These are phyloP conservation scores for Ogataea paraovalis DNA, from an alignment of 805 yeast genomes.

Conservation along the genomic window DNA sequence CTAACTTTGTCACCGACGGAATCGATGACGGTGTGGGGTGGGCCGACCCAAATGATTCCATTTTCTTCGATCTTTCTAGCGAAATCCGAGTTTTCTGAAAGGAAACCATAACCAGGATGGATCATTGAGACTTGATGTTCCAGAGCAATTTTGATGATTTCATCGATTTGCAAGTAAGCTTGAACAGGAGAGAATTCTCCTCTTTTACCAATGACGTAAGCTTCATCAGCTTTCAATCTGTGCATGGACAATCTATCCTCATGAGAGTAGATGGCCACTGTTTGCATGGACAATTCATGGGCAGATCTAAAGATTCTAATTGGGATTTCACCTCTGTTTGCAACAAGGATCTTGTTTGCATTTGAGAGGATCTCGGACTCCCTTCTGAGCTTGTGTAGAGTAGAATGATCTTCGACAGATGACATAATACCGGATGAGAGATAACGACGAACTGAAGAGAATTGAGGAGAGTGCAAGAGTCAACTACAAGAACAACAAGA, in stretches of 20 bases:
- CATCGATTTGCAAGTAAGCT: constrained; percentile 94
- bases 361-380: constrained; percentile 45
- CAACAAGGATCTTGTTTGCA: constrained; percentile 66
- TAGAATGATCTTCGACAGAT: constrained; percentile 31
- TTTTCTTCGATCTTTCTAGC: constrained; percentile 86
- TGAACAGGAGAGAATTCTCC: constrained; percentile 94
- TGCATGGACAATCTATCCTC: constrained; percentile 95
- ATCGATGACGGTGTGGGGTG: constrained; percentile 81
- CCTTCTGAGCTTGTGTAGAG: constrained; percentile 35
- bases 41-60: constrained; percentile 97
- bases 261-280: constrained; percentile 95
- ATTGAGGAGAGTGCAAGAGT: too few species aligned
- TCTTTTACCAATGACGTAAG: constrained; percentile 83
- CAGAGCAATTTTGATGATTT: constrained; percentile 81
- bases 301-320: constrained; percentile 93
- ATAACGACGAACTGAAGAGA: background rate
- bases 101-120: constrained; percentile 80
- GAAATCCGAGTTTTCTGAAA: constrained; percentile 61
- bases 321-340: constrained; percentile 84
- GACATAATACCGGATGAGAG: constrained; percentile 21
- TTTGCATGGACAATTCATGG: constrained; percentile 94
- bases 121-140: constrained; percentile 77
- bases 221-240: constrained; percentile 89
- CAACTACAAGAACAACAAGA: too few species aligned
- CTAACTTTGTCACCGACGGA: constrained; percentile 95